A percentile compares a stretch with the other conserved stretches of the same genome.
These are phyloP conservation scores for Iris macrosiphon DNA, from an alignment of 106 monocot genomes.

Conservation along the genomic window DNA sequence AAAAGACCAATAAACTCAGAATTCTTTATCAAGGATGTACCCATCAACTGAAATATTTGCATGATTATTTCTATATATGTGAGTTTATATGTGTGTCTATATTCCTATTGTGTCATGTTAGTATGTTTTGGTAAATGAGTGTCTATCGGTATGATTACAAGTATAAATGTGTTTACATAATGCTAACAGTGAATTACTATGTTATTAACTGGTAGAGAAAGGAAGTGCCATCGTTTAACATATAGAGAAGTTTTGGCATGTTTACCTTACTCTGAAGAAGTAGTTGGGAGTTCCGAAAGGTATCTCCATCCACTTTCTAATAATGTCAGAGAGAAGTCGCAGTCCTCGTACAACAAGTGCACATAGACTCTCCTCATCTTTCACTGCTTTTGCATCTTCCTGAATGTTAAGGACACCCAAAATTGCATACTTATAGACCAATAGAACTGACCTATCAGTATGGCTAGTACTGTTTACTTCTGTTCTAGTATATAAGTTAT, in stretches of 20 bases:
- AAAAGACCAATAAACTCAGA: too few relatives aligned
- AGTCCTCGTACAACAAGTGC: slow-evolving; percentile 24
- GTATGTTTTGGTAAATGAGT: too few relatives aligned
- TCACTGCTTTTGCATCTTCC: slow-evolving; percentile 26
- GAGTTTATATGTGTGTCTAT: too few relatives aligned
- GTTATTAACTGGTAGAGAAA: too few relatives aligned
- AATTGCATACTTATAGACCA: slow-evolving; percentile 35
- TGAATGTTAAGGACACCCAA: slow-evolving; percentile 20
- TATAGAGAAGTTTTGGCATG: not conserved
- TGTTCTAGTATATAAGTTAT: slow-evolving; percentile 19
- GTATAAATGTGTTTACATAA: too few relatives aligned
- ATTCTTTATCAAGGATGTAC: too few relatives aligned
- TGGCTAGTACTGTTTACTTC: slow-evolving; percentile 10
- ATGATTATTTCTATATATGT: too few relatives aligned
- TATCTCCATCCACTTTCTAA: slow-evolving; percentile 51
- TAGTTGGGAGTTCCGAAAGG: slow-evolving; percentile 52
- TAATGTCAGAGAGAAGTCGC: slow-evolving; percentile 29
- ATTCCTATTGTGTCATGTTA: too few relatives aligned
- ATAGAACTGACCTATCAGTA: slow-evolving; percentile 23
- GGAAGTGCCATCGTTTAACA: too few relatives aligned
- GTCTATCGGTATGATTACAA: too few relatives aligned
- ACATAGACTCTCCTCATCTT: slow-evolving; percentile 13
- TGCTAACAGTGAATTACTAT: too few relatives aligned
- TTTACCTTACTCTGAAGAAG: slow-evolving; percentile 73
- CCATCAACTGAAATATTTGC: too few relatives aligned